phyloP scores from a whole-genome alignment of 257 asterid genomes.

The Nicotiana benthamiana region DNA sequence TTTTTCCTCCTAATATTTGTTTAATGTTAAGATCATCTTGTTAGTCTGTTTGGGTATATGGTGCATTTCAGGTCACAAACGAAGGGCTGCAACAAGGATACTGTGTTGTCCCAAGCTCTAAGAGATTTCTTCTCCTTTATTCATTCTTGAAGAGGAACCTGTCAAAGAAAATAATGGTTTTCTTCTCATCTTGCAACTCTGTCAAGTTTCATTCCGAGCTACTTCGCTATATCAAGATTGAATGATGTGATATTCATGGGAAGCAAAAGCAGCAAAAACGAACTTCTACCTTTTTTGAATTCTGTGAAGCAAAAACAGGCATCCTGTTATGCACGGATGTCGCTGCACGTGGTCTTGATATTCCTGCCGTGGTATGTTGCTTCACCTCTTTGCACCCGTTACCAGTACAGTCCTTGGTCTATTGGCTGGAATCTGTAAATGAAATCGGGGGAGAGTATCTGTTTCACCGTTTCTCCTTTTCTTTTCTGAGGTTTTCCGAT shows the following conservation, averaged over 20 bases:
- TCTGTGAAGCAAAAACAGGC: conserved; percentile 80
- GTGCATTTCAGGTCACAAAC: conserved; percentile 60
- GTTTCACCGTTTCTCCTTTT: neutral
- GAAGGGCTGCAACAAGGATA: conserved; percentile 97
- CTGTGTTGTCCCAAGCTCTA: conserved; percentile 72
- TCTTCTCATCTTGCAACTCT: conserved; percentile 88
- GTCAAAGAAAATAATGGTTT: conserved; percentile 96
- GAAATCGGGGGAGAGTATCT: neutral
- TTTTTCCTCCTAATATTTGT: neutral
- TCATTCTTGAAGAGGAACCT: conserved; percentile 79
- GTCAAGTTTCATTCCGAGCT: conserved; percentile 87
- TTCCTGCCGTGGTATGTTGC: conserved; percentile 85
- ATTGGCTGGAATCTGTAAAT: neutral
- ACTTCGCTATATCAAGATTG: conserved; percentile 62
- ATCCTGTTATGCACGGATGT: conserved; percentile 88
- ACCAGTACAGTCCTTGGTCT: neutral
- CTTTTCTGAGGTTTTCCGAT: neutral
- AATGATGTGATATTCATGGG: conserved; percentile 78
- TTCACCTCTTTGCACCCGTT: neutral
- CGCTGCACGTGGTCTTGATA: conserved; percentile 99
- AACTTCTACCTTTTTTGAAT: conserved; percentile 72
- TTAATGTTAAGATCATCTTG: neutral
- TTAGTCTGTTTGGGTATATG: neutral
- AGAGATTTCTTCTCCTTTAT: conserved; percentile 85
- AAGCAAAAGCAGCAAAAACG: conserved; percentile 95